These are phyloP conservation scores for Pichia thaimueangensis DNA, from an alignment of 805 yeast genomes.

Conservation along the genomic window DNA sequence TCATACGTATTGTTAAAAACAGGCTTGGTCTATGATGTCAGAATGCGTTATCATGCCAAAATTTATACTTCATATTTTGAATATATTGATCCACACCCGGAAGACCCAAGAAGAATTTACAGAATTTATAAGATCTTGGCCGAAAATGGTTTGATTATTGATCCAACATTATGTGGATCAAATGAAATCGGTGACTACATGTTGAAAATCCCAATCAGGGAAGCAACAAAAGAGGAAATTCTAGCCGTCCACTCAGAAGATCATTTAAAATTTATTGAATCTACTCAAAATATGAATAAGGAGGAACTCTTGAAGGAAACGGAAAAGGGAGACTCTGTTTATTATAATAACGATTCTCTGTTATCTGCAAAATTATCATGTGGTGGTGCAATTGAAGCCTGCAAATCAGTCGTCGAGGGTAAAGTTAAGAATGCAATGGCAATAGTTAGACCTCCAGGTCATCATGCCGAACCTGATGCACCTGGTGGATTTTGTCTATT, in stretches of 20 bases:
- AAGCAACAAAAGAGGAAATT: conserved; percentile 82
- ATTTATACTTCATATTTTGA: conserved; percentile 87
- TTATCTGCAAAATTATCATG: conserved; percentile 86
- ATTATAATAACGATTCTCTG: conserved; percentile 85
- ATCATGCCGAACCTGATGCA: conserved; percentile 95
- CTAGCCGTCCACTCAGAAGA: conserved; percentile 77
- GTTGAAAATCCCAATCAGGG: conserved; percentile 85
- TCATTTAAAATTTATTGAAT: conserved; percentile 68
- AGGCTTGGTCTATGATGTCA: conserved; percentile 90
- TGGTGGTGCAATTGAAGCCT: conserved; percentile 96
- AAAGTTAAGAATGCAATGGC: conserved; percentile 88
- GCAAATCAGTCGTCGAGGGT: conserved; percentile 91
- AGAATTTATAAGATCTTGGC: conserved; percentile 89
- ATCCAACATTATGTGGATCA: conserved; percentile 63
- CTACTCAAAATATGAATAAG: conserved; percentile 71
- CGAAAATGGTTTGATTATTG: conserved; percentile 84
- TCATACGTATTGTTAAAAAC: conserved; percentile 74
- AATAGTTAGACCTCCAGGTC: conserved; percentile 97
- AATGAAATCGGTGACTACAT: conserved; percentile 80
- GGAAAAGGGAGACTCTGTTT: conserved; percentile 89
- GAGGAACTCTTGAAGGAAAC: conserved; percentile 76
- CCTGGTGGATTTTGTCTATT: conserved; percentile 97
- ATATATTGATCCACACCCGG: conserved; percentile 98
- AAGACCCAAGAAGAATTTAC: conserved; percentile 94
- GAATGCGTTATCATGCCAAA: conserved; percentile 97